phyloP scores from a whole-genome alignment of 805 yeast species.

The Lachancea cidri region DNA sequence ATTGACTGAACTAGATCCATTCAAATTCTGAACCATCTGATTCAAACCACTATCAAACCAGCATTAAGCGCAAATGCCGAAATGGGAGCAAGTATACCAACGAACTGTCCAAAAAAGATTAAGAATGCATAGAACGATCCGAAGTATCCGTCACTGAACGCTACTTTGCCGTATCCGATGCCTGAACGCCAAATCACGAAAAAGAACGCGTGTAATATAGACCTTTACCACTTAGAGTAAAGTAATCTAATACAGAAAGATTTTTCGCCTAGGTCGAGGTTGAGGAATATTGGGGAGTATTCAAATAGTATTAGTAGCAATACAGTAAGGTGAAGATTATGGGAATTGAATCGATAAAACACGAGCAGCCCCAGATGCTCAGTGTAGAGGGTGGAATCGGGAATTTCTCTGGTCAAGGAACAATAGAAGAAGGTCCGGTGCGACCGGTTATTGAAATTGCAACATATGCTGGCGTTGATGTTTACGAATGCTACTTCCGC shows the following conservation, averaged over 20 bases:
- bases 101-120: no score
- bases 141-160: not conserved
- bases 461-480: constrained; percentile 48
- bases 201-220: not conserved
- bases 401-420: not conserved
- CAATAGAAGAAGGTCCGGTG: constrained; percentile 1
- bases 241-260: not conserved
- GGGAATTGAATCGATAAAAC: not conserved
- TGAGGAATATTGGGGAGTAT: not conserved
- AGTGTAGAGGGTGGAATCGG: constrained; percentile 2
- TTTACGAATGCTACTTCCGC: constrained; percentile 57
- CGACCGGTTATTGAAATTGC: constrained; percentile 35
- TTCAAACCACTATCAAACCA: no score
- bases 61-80: no score
- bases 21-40: no score
- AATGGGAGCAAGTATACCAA: no score
- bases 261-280: not conserved
- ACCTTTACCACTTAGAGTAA: not conserved
- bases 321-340: not conserved
- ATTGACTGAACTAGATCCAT: no score
- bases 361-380: not conserved
- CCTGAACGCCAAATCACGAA: not conserved
- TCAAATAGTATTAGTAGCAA: not conserved
- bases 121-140: not conserved
- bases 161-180: not conserved